Evolutionary conservation across 2,329 filamentous ascomycete genomes (phyloP), one percentile per base, ranked within the genome.

Genomic region (Paracorniculantispora psalliotae): DNA sequence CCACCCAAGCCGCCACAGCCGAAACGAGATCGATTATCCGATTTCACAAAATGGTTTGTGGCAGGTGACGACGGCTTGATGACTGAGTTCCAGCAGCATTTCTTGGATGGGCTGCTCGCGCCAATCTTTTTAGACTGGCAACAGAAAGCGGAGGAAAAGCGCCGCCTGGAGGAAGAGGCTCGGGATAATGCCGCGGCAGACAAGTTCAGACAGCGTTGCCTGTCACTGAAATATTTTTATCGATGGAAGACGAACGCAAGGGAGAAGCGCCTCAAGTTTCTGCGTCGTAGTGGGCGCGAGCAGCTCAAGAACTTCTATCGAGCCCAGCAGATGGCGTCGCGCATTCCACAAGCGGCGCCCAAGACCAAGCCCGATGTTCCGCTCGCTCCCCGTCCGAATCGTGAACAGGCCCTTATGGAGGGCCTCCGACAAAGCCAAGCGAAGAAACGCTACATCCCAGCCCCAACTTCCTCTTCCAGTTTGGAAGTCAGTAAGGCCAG

Each of bases 171-270:
- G 59, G 80, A 82, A 63, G 80, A 83, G 43, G 75, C 77, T 19
- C 65, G 67, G 62, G 65, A 79, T 65, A 47, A 79, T 68, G 75
- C 74, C 2, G 71, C 80, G 56, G 81, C 81, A 15, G 72, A 74
- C 17, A 68, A 73, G n/a, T 83, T 80, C 63, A 75, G 79, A 39
- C 65, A 63, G 3, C 78, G 81, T 65, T 83, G 74, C 57, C 71
- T 85, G 30, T 71, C 73, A 13, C 71, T 84, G 60, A 83, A 79
- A 50, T 85, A 75, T 67, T 84, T 85, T 61, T 84, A 84, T 63
- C 73, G 73, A 19, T 86, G 83, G 83, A 79, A 77, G 51, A 68
- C 78, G 15, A 75, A 71, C 41, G 80, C 78, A 9, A 75, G 81
- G 13, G 74, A 77, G 48, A 76, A 75, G 19, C 75, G 79, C 3